Conservation (phyloP, 345 rosid genomes). For the Excoecaria agallocha region DNA sequence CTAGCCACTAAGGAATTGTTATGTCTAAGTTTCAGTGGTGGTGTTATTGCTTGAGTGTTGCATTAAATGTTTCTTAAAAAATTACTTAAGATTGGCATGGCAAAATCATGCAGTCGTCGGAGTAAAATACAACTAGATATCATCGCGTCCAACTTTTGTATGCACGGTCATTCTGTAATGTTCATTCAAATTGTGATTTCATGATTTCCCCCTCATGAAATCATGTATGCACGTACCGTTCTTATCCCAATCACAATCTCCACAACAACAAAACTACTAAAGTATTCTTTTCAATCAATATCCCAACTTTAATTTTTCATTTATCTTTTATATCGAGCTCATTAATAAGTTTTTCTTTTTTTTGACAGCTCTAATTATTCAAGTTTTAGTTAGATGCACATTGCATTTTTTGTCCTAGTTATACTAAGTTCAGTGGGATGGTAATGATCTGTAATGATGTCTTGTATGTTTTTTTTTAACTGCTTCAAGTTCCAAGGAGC, state of each 20-base stretch:
- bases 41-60: background rate
- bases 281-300: background rate
- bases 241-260: no score
- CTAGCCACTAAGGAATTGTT: background rate
- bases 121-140: background rate
- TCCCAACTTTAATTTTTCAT: background rate
- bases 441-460: slow-evolving; percentile 24
- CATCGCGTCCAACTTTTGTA: background rate
- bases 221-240: background rate
- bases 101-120: background rate
- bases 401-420: background rate
- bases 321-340: background rate
- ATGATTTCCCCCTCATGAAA: background rate
- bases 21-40: background rate
- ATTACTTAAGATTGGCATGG: background rate
- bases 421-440: slow-evolving; percentile 15
- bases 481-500: slow-evolving; percentile 51
- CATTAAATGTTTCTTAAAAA: background rate
- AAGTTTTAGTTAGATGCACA: no score
- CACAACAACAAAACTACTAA: background rate
- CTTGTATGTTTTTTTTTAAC: slow-evolving; percentile 22
- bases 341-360: background rate
- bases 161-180: background rate
- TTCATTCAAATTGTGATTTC: background rate
- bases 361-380: background rate